These are phyloP conservation scores for Rhizopogon vinicolor DNA, from an alignment of 768 basidiomycete species.

Conservation along the genomic window DNA sequence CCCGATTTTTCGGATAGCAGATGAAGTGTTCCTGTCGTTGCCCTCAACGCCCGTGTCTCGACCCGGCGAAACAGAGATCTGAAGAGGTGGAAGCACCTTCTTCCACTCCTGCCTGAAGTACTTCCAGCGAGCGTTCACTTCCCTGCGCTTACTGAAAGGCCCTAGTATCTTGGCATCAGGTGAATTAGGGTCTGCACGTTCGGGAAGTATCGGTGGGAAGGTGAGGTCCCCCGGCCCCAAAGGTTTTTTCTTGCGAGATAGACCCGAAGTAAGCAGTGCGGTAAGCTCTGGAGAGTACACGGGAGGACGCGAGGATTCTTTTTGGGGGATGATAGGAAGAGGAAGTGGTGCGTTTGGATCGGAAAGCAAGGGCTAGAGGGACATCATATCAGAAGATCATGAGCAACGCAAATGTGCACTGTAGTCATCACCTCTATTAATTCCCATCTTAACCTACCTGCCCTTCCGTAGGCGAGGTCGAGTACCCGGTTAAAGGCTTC, in stretches of 20 bases:
- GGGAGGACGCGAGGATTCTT: constrained; percentile 58
- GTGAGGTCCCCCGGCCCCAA: constrained; percentile 36
- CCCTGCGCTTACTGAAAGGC: constrained; percentile 65
- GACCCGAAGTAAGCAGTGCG: constrained; percentile 53
- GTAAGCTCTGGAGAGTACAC: constrained; percentile 57
- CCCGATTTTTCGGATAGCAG: constrained; percentile 31
- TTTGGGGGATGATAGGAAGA: constrained; percentile 45
- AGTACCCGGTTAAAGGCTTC: constrained; percentile 55
- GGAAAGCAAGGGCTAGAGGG: constrained; percentile 48
- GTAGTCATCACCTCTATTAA: constrained; percentile 49
- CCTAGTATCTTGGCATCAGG: constrained; percentile 58
- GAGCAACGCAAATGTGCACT: neutral
- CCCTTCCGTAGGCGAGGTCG: constrained; percentile 71
- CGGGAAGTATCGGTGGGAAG: constrained; percentile 52
- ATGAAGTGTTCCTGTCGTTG: constrained; percentile 10
- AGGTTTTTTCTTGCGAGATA: constrained; percentile 42
- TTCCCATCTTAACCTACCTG: constrained; percentile 66
- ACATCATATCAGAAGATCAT: constrained; percentile 5
- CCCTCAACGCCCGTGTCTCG: constrained; percentile 1
- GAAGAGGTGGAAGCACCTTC: constrained; percentile 59
- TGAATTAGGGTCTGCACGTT: constrained; percentile 51
- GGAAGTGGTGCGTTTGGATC: constrained; percentile 38
- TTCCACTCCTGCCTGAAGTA: constrained; percentile 52
- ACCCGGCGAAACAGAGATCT: constrained; percentile 30
- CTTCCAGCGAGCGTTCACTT: constrained; percentile 69